Evolutionary conservation across 768 basidiomycete genomes (phyloP), one percentile per base, ranked within the genome.

Genomic region (Ramaria sp.): DNA sequence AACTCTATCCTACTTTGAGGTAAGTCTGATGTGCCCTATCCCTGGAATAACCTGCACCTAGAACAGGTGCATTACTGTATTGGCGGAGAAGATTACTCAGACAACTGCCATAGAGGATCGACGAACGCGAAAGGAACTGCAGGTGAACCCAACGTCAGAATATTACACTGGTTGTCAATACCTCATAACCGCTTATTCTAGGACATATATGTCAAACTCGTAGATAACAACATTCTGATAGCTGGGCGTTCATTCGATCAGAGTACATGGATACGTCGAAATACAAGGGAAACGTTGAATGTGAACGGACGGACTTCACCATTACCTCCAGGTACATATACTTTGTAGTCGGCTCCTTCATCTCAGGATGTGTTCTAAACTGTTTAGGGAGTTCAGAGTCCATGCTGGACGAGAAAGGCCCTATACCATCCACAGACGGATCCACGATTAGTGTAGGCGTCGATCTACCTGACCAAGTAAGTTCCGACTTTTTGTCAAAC

Each of bases 51-150:
- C 30, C 61, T 31, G 59, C 53, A n/a, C 31, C 43, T 15, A 59
- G 66, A 52, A 49, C 58, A 92, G 88, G 57, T 91, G 88, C 68
- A 69, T 91, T 39, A 80, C 80, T n/a, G 77, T 85, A 1, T 67
- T 95, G 19, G 83, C 87, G 0, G 89, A 90, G 60, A 91, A 92
- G 66, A 72, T 94, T 34, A 81, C 84, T 1, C 91, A 92, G 65
- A 97, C 93, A 0, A 83, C 88, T 5, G 91, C 91, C 0, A 78
- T 95, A 70, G 95, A 97, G 58, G 96, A 99, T 69, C 78, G 83
- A 22, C 78, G 89, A 39, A 71, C 94, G 54, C 82, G 90, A 24
- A 89, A 91, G 66, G 96, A 99, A 57, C 73, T 97, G 10, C 92
- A 95, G 76, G 88, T 84, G 60, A 17, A 60, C 54, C 4, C n/a